Conservation (phyloP, 2,329 filamentous ascomycete genomes). For the Aspergillus versicolor region DNA sequence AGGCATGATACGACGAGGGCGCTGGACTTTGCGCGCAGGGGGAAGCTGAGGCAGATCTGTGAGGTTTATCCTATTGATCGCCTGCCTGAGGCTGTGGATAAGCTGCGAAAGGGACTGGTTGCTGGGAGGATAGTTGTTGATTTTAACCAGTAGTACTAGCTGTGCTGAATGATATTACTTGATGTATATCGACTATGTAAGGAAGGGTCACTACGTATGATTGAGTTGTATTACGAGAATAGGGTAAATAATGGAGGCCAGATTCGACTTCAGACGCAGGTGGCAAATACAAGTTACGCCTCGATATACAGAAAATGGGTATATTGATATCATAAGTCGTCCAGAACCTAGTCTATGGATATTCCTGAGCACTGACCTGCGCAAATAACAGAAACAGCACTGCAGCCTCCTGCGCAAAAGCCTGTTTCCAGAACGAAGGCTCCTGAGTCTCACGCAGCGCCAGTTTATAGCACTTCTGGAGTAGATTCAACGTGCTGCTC, state of each 20-base stretch:
- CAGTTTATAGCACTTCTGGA: conserved; percentile 13
- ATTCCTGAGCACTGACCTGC: neutral
- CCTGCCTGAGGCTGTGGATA: conserved; percentile 53
- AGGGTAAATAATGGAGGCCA: too few relatives aligned
- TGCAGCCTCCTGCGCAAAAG: conserved; percentile 7
- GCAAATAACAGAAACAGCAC: conserved; percentile 11
- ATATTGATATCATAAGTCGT: too few relatives aligned
- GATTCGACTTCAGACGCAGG: too few relatives aligned
- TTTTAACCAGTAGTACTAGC: conserved; percentile 41
- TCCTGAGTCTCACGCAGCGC: conserved; percentile 10
- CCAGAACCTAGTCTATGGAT: neutral
- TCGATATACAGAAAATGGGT: too few relatives aligned
- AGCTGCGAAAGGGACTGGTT: conserved; percentile 50
- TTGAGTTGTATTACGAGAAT: too few relatives aligned
- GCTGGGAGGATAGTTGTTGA: conserved; percentile 55
- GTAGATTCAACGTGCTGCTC: neutral
- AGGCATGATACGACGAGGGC: conserved; percentile 35
- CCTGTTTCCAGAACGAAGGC: conserved; percentile 12
- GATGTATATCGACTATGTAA: too few relatives aligned
- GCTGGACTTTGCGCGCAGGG: conserved; percentile 49
- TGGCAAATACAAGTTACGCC: too few relatives aligned
- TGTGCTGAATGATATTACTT: neutral
- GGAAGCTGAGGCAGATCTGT: conserved; percentile 50
- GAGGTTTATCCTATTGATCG: conserved; percentile 49
- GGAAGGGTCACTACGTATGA: too few relatives aligned